Evolutionary conservation across 208 protist genomes (phyloP).

Genomic region (Herpetomonas samuelpessoai): DNA sequence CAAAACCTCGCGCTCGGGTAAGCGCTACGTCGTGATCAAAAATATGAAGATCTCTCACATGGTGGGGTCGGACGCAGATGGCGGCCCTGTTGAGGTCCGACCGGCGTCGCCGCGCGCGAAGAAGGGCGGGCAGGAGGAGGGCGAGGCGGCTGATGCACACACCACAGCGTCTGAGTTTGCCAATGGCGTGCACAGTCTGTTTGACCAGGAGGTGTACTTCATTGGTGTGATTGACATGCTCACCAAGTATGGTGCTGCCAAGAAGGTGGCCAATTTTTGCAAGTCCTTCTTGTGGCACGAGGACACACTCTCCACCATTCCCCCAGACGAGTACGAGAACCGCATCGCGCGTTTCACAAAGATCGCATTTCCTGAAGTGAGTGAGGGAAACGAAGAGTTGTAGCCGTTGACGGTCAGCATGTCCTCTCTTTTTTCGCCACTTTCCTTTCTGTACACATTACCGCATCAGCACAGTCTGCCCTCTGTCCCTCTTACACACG

Average conservation of each 20-base stretch:
- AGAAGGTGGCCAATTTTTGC: conserved; percentile 83
- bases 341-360: conserved; percentile 65
- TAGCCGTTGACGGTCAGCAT: neutral
- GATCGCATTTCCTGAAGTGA: conserved; percentile 64
- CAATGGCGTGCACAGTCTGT: conserved; percentile 53
- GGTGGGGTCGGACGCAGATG: neutral
- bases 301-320: conserved; percentile 77
- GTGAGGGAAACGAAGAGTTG: conserved; percentile 7
- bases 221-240: conserved; percentile 89
- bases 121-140: neutral
- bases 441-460: conserved; percentile 11
- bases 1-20: conserved; percentile 35
- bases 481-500: neutral
- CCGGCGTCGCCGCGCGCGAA: neutral
- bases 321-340: conserved; percentile 46
- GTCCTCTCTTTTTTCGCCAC: conserved; percentile 19
- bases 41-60: conserved; percentile 32
- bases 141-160: no score
- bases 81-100: conserved; percentile 15
- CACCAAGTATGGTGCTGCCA: conserved; percentile 77
- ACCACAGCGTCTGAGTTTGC: conserved; percentile 40
- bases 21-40: conserved; percentile 29
- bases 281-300: conserved; percentile 83
- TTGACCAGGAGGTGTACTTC: conserved; percentile 81
- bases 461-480: neutral